Conservation (phyloP, 805 yeast genomes). For the Ogataea zsoltii region DNA sequence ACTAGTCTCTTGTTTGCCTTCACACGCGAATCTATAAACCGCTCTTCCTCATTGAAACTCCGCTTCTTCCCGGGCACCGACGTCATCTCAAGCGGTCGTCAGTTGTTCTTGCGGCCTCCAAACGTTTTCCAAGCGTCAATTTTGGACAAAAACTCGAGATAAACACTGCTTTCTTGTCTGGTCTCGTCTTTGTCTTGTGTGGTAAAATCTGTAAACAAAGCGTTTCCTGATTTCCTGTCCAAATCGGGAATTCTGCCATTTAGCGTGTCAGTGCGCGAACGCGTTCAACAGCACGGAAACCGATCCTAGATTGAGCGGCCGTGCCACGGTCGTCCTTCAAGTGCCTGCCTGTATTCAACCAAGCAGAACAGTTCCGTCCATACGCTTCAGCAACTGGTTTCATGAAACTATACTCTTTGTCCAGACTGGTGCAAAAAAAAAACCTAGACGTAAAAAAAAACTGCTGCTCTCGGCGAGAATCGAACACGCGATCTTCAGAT, state of each 20-base stretch:
- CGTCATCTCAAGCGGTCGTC: constrained; percentile 6
- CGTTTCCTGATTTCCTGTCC: constrained; percentile 6
- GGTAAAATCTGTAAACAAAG: constrained; percentile 5
- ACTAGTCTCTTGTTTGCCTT: constrained; percentile 19
- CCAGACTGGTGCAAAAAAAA: too few relatives aligned
- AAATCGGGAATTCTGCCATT: constrained; percentile 3
- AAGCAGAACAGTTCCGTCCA: too few relatives aligned
- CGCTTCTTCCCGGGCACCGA: constrained; percentile 18
- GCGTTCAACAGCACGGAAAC: neutral
- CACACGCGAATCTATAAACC: constrained; percentile 12
- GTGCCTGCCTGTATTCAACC: too few relatives aligned
- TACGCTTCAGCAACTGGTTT: too few relatives aligned
- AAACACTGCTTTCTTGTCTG: too few relatives aligned
- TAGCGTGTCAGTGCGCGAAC: neutral
- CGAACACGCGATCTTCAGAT: constrained; percentile 44
- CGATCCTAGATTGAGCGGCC: too few relatives aligned
- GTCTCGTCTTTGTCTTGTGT: too few relatives aligned
- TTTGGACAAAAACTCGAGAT: too few relatives aligned
- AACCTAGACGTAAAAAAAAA: constrained; percentile 3
- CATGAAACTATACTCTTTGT: too few relatives aligned
- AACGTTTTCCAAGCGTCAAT: neutral
- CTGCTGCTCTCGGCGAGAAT: constrained; percentile 40
- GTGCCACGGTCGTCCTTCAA: too few relatives aligned
- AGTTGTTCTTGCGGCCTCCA: constrained; percentile 4
- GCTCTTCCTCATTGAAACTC: constrained; percentile 15